phyloP scores from a whole-genome alignment of 495 filamentous ascomycete genomes.

The Xylaria scruposa region DNA sequence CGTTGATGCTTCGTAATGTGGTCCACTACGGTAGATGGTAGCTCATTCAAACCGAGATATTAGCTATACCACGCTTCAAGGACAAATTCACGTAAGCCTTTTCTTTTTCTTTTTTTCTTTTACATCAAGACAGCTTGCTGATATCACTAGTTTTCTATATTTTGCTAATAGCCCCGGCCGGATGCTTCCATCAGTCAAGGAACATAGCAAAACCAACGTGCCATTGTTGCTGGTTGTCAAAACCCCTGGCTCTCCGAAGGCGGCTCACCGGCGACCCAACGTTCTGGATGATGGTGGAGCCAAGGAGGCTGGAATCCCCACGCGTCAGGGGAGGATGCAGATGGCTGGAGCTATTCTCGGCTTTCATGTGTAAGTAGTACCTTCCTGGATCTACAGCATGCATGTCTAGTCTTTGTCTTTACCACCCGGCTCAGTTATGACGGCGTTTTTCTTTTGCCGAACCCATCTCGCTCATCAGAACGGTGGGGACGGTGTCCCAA shows the following conservation, averaged over 20 bases:
- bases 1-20: neutral
- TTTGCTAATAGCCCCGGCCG: neutral
- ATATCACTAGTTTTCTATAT: neutral
- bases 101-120: too few species aligned
- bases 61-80: neutral
- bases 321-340: neutral
- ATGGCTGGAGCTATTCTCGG: neutral
- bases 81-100: neutral
- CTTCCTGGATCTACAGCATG: conserved; percentile 10
- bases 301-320: neutral
- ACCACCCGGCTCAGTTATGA: neutral
- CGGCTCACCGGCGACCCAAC: conserved; percentile 21
- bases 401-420: conserved; percentile 5
- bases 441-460: neutral
- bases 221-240: neutral
- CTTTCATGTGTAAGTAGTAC: neutral
- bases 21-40: neutral
- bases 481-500: neutral
- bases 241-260: conserved; percentile 3
- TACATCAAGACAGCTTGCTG: neutral
- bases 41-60: neutral
- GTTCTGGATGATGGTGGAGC: conserved; percentile 24
- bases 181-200: neutral
- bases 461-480: neutral
- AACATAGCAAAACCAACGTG: neutral